Conservation (phyloP, 2,329 filamentous ascomycete genomes). For the Neofusicoccum parvum region DNA sequence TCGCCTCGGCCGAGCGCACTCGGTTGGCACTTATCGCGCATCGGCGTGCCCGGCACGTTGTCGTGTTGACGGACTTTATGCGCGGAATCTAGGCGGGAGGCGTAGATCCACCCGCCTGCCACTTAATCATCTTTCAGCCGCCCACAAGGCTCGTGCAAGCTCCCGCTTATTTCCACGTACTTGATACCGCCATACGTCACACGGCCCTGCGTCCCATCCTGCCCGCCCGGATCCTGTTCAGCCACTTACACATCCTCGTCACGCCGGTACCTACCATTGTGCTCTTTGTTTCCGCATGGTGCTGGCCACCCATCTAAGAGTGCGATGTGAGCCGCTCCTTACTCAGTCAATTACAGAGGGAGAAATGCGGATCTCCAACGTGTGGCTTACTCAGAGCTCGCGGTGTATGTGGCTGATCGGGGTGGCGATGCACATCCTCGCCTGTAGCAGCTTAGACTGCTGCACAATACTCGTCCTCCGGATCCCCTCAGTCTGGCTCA, state of each 20-base stretch:
- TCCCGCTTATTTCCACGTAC: not conserved
- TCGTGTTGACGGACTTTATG: not conserved
- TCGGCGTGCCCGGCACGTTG: not conserved
- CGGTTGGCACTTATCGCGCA: not conserved
- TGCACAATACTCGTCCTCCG: not conserved
- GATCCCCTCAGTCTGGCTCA: conserved; percentile 8
- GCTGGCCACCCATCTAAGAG: not conserved
- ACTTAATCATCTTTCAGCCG: not conserved
- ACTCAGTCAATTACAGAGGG: not conserved
- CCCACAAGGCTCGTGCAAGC: too few species aligned
- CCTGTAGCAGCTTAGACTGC: not conserved
- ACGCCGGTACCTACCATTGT: not conserved
- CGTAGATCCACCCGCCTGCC: not conserved
- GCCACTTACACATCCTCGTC: not conserved
- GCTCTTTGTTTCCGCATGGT: not conserved
- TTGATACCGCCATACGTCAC: not conserved
- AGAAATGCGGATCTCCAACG: not conserved
- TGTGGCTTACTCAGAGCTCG: not conserved
- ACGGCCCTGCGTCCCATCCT: not conserved
- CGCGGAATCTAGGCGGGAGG: not conserved
- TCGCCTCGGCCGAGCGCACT: not conserved
- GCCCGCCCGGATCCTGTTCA: not conserved
- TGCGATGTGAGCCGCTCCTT: not conserved
- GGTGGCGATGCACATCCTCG: not conserved
- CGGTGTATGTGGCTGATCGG: not conserved